phyloP scores from a whole-genome alignment of 2,329 filamentous ascomycete species.

The Cadophora sp. region DNA sequence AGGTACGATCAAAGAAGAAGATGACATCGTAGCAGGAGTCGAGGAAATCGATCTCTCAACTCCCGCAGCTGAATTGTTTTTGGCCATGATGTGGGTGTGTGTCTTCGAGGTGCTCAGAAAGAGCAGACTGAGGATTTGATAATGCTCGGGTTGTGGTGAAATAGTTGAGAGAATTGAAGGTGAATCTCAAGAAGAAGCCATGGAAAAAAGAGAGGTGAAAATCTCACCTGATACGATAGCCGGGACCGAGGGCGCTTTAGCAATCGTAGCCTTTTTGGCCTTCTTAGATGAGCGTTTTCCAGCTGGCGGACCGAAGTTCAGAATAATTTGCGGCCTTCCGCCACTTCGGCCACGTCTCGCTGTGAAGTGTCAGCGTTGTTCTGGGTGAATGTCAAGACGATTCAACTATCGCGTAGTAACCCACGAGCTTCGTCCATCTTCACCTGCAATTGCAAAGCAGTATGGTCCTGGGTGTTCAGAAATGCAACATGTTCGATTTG shows the following conservation, averaged over 20 bases:
- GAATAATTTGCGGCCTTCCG: background rate
- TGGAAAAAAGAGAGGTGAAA: background rate
- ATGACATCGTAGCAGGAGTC: background rate
- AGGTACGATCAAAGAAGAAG: background rate
- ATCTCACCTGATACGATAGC: background rate
- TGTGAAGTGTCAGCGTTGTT: background rate
- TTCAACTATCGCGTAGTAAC: background rate
- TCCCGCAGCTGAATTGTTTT: background rate
- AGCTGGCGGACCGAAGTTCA: background rate
- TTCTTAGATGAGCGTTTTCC: background rate
- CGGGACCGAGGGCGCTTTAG: background rate
- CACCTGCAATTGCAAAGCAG: background rate
- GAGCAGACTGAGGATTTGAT: background rate
- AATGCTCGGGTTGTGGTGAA: background rate
- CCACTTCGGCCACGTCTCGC: conserved; percentile 3
- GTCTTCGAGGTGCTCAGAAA: background rate
- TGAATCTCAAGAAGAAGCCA: background rate
- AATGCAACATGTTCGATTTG: background rate
- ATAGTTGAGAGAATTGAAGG: background rate
- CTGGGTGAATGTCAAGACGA: background rate
- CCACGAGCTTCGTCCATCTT: background rate
- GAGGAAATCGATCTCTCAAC: background rate
- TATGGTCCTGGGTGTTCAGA: background rate
- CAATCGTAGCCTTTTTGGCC: background rate
- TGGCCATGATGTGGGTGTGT: background rate